These are phyloP conservation scores for Phaeoacremonium minimum DNA, from an alignment of 2,329 filamentous ascomycete species.

Conservation along the genomic window DNA sequence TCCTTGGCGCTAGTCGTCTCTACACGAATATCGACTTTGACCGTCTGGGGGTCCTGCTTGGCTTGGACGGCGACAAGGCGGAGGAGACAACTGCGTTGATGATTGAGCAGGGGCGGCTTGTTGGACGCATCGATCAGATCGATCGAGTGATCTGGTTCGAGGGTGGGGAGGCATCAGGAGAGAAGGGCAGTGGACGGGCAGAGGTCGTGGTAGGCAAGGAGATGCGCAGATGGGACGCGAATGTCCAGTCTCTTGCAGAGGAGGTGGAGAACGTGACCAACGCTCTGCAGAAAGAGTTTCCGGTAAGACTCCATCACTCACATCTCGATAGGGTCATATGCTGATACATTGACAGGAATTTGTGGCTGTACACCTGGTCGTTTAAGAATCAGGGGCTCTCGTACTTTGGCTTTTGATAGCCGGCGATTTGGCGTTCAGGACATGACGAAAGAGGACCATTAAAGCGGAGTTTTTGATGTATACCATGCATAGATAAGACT, in stretches of 20 bases:
- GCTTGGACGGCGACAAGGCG: constrained; percentile 73
- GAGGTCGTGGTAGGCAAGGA: constrained; percentile 62
- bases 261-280: constrained; percentile 86
- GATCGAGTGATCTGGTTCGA: constrained; percentile 86
- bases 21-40: constrained; percentile 76
- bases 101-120: constrained; percentile 89
- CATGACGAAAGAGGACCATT: neutral
- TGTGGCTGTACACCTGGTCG: constrained; percentile 48
- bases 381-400: too few relatives aligned
- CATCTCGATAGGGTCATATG: too few relatives aligned
- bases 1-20: constrained; percentile 76
- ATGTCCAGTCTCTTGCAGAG: constrained; percentile 81
- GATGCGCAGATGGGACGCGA: constrained; percentile 82
- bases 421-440: neutral
- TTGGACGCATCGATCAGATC: constrained; percentile 91
- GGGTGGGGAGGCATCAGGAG: constrained; percentile 62
- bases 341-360: constrained; percentile 48
- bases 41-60: constrained; percentile 71
- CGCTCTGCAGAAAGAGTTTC: constrained; percentile 74
- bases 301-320: too few relatives aligned
- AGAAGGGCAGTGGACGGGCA: constrained; percentile 63
- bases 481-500: neutral
- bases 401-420: too few relatives aligned
- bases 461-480: neutral
- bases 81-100: constrained; percentile 91